Evolutionary conservation across 2,329 filamentous ascomycete species (phyloP), one percentile per base, ranked within the genome.

Genomic region (Botrytis cinerea): DNA sequence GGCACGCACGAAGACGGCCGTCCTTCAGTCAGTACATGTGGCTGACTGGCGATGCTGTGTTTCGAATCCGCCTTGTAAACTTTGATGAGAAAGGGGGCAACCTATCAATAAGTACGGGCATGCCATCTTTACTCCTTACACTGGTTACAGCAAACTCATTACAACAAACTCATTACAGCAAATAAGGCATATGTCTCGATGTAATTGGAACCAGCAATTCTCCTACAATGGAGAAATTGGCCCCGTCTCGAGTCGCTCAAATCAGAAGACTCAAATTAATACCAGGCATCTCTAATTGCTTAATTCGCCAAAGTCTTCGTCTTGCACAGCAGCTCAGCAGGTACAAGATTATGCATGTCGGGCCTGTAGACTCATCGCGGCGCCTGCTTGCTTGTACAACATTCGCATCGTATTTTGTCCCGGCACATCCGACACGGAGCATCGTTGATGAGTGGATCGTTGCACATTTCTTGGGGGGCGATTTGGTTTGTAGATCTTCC

Each of bases 281-380:
- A 67, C 45, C 40, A 43, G n/a, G 51, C 51, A 43, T 28, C 40
- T 43, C 61, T 9, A 63, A n/a, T 64, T 12, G 28, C 61, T 45
- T n/a, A 45, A 46, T 18, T n/a, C 45, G 32, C 32, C 20, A 54
- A 54, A 54, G 45, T 38, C 48, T n/a, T n/a, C 0, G 38, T 48
- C 63, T n/a, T 28, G 70, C 40, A 66, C 70, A 54, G 60, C 70
- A 71, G 46, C 64, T 67, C 64, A 67, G 64, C 46, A 67, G n/a
- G 35, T 40, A 68, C 64, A 54, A 57, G 46, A 68, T 68, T 54
- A 54, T 68, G 64, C 64, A 68, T 22, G 40, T 46, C 40, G 38
- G 32, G 16, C 7, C 40, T 32, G n/a, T 12, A 51, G 48, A 51
- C 32, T 32, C 32, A 32, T 32, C 32, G 32, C 32, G 48, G 48